Evolutionary conservation across 2,329 filamentous ascomycete species (phyloP), one percentile per base, ranked within the genome.

Genomic region (Nigrospora sphaerica): DNA sequence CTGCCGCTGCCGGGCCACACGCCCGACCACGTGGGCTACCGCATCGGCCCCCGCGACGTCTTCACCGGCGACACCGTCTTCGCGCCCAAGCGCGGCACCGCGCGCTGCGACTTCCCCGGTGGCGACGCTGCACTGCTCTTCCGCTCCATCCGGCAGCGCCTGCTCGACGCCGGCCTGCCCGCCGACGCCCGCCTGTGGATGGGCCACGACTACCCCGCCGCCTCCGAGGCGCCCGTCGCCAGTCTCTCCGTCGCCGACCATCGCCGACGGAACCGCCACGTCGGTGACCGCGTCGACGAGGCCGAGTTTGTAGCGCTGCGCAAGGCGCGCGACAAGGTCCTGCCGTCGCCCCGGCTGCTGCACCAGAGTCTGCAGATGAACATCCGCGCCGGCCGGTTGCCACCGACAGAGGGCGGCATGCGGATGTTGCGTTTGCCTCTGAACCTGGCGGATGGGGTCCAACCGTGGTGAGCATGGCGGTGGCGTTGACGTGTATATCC

Each of bases 1-100:
- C 56, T 83, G 0, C 73, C 82, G 52, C 69, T 84, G 0, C 78
- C 79, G 0, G 80, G 79, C 0, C 78, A 83, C 51, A 82, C 78
- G 0, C 77, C 78, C 0, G 80, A 83, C 51, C 78, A 83, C 46
- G 54, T 80, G 13, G 80, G 78, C 0, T 85, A 84, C 49, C 60
- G 63, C 32, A 72, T 83, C 43, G 77, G 74, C 31, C n/a, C 42
- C 67, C 65, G 59, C 32, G 71, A 71, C 12, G 63, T 79, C 0
- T 79, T 69, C 49, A 62, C 59, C 32, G 68, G 68, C 10, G 68
- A 70, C 49, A 68, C 66, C 0, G 55, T 70, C n/a, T 70, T 71
- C 56, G 62, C 68, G 36, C 55, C 57, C 4, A 67, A 70, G 41
- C 57, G 70, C 28, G 68, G 68, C 17, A 62, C 64, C n/a, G 68